Evolutionary conservation across 345 rosid species (phyloP).

Genomic region (Hibiscus mutabilis): DNA sequence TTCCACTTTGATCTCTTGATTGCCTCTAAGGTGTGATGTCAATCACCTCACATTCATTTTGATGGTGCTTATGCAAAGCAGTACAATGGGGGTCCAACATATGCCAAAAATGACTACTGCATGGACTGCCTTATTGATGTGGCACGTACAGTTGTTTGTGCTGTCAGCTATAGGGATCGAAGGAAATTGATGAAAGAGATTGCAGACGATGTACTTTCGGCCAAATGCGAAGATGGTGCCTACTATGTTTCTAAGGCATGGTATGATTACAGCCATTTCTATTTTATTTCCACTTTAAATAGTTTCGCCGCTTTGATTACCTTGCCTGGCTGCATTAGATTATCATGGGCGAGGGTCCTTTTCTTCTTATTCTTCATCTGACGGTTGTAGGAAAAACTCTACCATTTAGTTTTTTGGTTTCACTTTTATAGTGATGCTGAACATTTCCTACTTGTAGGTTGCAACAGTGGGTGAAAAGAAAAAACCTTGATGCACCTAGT

Average conservation of each 20-base stretch:
- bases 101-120: conserved; percentile 68
- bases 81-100: conserved; percentile 76
- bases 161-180: conserved; percentile 89
- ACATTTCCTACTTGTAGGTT: conserved; percentile 46
- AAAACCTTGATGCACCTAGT: conserved; percentile 79
- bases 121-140: conserved; percentile 68
- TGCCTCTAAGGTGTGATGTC: background rate
- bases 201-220: conserved; percentile 53
- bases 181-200: conserved; percentile 69
- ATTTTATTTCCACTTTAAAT: background rate
- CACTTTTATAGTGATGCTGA: conserved; percentile 5
- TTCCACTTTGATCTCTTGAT: background rate
- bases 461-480: conserved; percentile 93
- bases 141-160: conserved; percentile 58
- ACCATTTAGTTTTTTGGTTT: background rate
- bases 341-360: background rate
- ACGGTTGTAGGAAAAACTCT: background rate
- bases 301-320: background rate
- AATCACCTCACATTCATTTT: conserved; percentile 18
- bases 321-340: background rate
- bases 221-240: conserved; percentile 59
- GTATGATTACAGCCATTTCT: conserved; percentile 36
- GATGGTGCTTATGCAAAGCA: conserved; percentile 21
- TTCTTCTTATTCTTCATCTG: background rate
- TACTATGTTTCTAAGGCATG: conserved; percentile 76